Base-by-base conservation (phyloP, 225 moss, liverwort and hornwort species). In the Pseudisothecium myosuroides region DNA sequence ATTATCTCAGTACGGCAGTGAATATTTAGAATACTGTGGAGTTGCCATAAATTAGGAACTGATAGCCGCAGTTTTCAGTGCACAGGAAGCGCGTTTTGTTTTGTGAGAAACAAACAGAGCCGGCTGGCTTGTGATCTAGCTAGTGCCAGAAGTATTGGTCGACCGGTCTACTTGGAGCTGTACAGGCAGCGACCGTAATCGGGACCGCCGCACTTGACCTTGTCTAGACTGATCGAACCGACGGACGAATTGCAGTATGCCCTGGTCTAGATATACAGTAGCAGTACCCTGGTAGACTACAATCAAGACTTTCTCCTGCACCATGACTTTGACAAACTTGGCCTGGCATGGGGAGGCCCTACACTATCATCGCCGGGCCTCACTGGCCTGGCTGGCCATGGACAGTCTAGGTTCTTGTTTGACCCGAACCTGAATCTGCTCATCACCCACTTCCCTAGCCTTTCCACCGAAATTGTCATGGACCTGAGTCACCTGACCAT, bases 161-260 rank as follows among this genome's bases (percentile, higher is more conserved):
- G 65, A 69, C 76, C 28, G 19, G 49, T 73, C 73, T 83, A 64
- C 82, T 59, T 41, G 19, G 50, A 76, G 62, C 12, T 80, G 55
- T 67, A 67, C 85, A n/a, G n/a, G n/a, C n/a, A 85, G 77, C 11
- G 88, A 90, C 72, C 79, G 90, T 74, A 83, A 83, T 56, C 36
- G 72, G 37, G 83, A 90, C 86, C 80, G 90, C 90, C 80, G 80
- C 90, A 86, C 90, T 92, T 90, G 90, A 92, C 90, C 61, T 81
- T 61, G 76, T 84, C 84, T 84, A 87, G 15, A 69, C 54, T 41
- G 52, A 39, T 41, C 41, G n/a, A 68, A 88, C 72, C 60, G 61
- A 87, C 75, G 54, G 86, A 76, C 82, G 78, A 88, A 79, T 72
- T 88, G 63, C 82, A 74, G 62, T 55, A 72, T 83, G 74, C 49